Conservation (phyloP, 2,329 filamentous ascomycete genomes). For the Cladosporium sphaerospermum region DNA sequence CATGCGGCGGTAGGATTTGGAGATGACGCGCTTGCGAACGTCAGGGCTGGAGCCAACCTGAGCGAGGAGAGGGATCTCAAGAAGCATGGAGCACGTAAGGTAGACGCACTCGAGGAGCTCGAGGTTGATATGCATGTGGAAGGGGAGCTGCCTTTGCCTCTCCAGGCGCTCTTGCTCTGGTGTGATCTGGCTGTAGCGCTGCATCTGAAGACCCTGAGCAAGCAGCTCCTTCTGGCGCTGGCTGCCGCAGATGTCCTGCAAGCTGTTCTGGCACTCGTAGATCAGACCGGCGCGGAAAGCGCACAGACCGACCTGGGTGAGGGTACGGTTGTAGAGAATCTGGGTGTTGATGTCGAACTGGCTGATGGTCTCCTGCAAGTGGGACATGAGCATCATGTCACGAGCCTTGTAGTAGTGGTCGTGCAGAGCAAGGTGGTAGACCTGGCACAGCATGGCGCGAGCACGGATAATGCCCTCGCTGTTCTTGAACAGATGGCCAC, state of each 20-base stretch:
- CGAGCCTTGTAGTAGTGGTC: slow-evolving; percentile 97
- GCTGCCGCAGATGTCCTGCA: slow-evolving; percentile 96
- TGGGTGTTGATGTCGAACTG: slow-evolving; percentile 96
- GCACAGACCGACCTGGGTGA: slow-evolving; percentile 96
- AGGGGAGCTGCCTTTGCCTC: slow-evolving; percentile 93
- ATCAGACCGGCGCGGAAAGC: slow-evolving; percentile 95
- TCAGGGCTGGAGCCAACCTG: slow-evolving; percentile 96
- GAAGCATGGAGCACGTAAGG: slow-evolving; percentile 96
- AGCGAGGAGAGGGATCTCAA: slow-evolving; percentile 94
- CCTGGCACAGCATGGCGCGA: slow-evolving; percentile 94
- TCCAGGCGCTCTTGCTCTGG: slow-evolving; percentile 97
- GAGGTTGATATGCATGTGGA: slow-evolving; percentile 99
- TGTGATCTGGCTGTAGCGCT: slow-evolving; percentile 91
- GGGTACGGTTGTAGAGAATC: slow-evolving; percentile 96
- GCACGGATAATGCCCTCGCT: slow-evolving; percentile 95
- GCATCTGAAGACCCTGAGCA: slow-evolving; percentile 96
- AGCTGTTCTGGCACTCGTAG: slow-evolving; percentile 94
- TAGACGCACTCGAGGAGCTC: slow-evolving; percentile 98
- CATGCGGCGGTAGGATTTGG: slow-evolving; percentile 99
- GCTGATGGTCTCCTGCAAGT: slow-evolving; percentile 92
- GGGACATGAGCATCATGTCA: slow-evolving; percentile 99
- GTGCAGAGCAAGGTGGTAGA: slow-evolving; percentile 96
- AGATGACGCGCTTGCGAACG: slow-evolving; percentile 94
- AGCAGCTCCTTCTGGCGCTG: slow-evolving; percentile 96
- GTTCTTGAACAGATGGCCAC: slow-evolving; percentile 89